Conservation (phyloP, 352 stramenopile genomes). For the Globisporangium abappressorium region DNA sequence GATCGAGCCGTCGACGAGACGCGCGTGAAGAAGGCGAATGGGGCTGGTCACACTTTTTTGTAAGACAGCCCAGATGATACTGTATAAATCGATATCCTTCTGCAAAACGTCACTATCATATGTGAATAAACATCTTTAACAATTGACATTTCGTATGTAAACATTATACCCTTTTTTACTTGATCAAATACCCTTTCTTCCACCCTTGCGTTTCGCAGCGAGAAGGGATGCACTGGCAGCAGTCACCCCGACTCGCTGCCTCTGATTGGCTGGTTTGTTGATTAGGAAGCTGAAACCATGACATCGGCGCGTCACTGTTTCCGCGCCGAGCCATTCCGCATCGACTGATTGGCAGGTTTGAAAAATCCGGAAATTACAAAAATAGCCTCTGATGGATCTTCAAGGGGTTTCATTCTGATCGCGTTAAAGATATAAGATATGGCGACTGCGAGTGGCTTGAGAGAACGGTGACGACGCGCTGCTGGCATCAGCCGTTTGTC, state of each 20-base stretch:
- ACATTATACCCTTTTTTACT: not conserved
- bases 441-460: not conserved
- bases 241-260: slow-evolving; percentile 13
- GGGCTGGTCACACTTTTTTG: not conserved
- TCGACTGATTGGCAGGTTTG: slow-evolving; percentile 22
- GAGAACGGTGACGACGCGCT: not conserved
- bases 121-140: too few species aligned
- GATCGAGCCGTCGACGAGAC: slow-evolving; percentile 6
- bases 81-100: not conserved
- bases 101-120: too few species aligned
- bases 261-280: slow-evolving; percentile 30
- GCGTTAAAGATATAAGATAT: not conserved
- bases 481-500: not conserved
- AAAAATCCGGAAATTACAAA: not conserved
- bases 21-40: not conserved
- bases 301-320: slow-evolving; percentile 28
- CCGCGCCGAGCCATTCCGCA: not conserved
- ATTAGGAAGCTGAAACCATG: slow-evolving; percentile 18
- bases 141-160: too few species aligned
- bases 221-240: slow-evolving; percentile 17
- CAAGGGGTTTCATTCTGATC: not conserved
- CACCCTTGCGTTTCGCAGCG: not conserved
- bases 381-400: not conserved
- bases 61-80: not conserved
- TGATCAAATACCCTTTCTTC: not conserved